Base-by-base conservation (phyloP, 164 flowering plant species). In the Sedum album region DNA sequence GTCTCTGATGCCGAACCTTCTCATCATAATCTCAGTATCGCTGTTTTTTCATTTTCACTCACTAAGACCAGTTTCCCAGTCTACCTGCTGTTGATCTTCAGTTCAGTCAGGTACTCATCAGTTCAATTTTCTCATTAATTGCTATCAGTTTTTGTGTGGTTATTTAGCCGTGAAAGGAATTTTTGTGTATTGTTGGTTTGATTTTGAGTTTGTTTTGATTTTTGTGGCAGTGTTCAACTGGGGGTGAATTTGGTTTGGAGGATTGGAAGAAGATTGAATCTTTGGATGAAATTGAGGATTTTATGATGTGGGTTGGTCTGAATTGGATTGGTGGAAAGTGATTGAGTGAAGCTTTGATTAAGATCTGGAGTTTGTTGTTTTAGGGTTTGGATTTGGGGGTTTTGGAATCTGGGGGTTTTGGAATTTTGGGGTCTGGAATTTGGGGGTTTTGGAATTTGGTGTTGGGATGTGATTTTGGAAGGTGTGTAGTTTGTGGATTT, bases 221-320 rank as follows among this genome's bases (percentile, higher is more conserved):
- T 10, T 25, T 21, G 9, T 23, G 60, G 17, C 26, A 10, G 61
- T 25, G 28, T 55, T 55, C 13, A 25, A 9, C 17, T 55, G 31
- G 61, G 61, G 9, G 28, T n/a, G n/a, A n/a, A n/a, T n/a, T n/a
- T n/a, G n/a, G n/a, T n/a, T 4, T 6, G 28, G 18, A 25, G 61
- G 31, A 11, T 26, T 55, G 31, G 31, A 25, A 28, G 26, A 21
- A 55, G 31, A 55, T 55, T 55, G 31, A 55, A 55, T 26, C 17
- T 55, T 55, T 14, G 28, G 31, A 28, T 64, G 44, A 39, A 31
- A 20, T 64, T 64, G 46, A 11, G 46, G 41, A 35, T 35, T n/a
- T 64, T 36, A 18, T 75, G 68, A 79, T 77, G 79, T 74, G 82
- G 82, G 70, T 79, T 33, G 77, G 74, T 71, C 68, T 75, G 41